A percentile compares a stretch with the other conserved stretches of the same genome.
phyloP scores from a whole-genome alignment of 495 filamentous ascomycete genomes.

The Podospora pseudoanserina region DNA sequence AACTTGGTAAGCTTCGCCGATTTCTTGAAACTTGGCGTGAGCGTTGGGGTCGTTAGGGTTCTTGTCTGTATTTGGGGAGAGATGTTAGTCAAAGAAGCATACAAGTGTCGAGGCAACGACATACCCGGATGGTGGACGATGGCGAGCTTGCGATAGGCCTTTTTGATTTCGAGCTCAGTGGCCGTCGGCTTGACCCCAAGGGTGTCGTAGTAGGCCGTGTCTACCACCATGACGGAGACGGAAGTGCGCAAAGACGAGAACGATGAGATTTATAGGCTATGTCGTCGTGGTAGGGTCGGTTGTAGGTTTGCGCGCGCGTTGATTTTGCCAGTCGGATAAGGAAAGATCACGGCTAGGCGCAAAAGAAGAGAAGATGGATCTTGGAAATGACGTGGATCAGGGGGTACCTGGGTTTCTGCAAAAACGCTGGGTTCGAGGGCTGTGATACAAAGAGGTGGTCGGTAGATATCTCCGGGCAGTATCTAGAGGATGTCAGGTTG shows the following conservation, averaged over 20 bases:
- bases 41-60: conserved; percentile 97
- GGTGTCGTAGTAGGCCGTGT: conserved; percentile 85
- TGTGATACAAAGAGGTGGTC: neutral
- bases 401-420: neutral
- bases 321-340: neutral
- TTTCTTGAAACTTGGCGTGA: conserved; percentile 86
- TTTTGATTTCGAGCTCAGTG: conserved; percentile 96
- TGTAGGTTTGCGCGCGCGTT: neutral
- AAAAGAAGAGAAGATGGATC: neutral
- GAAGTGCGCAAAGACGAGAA: neutral
- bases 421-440: neutral
- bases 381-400: neutral
- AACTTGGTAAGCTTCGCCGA: conserved; percentile 98
- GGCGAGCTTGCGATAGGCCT: conserved; percentile 95
- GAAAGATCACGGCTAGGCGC: neutral
- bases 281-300: neutral
- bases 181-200: conserved; percentile 85
- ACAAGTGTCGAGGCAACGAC: conserved; percentile 3
- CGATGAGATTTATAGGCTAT: neutral
- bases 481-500: neutral
- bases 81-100: conserved; percentile 13
- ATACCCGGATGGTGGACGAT: conserved; percentile 66
- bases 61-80: conserved; percentile 62
- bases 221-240: conserved; percentile 65
- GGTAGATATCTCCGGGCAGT: neutral